Conservation (phyloP, 2,329 filamentous ascomycete species). For the Didymella pomorum region DNA sequence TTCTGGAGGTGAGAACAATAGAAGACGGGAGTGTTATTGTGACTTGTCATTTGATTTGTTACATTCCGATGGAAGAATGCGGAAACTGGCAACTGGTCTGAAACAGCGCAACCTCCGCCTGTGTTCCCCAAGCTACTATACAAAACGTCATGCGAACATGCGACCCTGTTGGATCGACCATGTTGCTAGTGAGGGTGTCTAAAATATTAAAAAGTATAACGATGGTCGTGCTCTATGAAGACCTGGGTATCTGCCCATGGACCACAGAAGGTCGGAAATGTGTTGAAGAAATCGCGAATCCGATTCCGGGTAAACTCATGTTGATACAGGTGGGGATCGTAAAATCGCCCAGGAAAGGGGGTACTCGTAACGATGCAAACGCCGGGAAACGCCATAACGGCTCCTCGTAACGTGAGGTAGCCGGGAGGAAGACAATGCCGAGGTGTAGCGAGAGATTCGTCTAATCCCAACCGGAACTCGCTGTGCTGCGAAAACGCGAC, state of each 20-base stretch:
- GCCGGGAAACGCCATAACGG: conserved; percentile 33
- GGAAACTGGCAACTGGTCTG: conserved; percentile 35
- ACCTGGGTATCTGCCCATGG: conserved; percentile 29
- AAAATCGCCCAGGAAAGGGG: conserved; percentile 34
- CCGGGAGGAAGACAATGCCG: conserved; percentile 6
- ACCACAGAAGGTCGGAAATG: conserved; percentile 27
- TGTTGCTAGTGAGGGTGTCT: conserved; percentile 47
- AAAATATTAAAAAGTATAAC: conserved; percentile 49
- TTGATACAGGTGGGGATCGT: conserved; percentile 43
- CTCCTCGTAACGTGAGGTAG: conserved; percentile 18
- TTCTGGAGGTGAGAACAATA: not conserved
- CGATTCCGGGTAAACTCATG: conserved; percentile 28
- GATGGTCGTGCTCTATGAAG: conserved; percentile 43
- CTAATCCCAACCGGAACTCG: conserved; percentile 37
- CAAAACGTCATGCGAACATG: conserved; percentile 46
- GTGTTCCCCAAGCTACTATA: conserved; percentile 40
- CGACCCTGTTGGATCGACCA: conserved; percentile 17
- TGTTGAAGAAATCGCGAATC: conserved; percentile 17
- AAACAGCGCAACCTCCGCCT: conserved; percentile 19
- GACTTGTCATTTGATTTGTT: conserved; percentile 26
- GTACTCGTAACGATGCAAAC: conserved; percentile 38
- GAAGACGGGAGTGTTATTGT: not conserved
- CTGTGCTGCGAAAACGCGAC: conserved; percentile 40
- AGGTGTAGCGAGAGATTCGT: conserved; percentile 43
- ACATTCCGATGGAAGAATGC: conserved; percentile 27